Evolutionary conservation across 2,329 filamentous ascomycete species (phyloP).

Genomic region (Sarocladium strictum): DNA sequence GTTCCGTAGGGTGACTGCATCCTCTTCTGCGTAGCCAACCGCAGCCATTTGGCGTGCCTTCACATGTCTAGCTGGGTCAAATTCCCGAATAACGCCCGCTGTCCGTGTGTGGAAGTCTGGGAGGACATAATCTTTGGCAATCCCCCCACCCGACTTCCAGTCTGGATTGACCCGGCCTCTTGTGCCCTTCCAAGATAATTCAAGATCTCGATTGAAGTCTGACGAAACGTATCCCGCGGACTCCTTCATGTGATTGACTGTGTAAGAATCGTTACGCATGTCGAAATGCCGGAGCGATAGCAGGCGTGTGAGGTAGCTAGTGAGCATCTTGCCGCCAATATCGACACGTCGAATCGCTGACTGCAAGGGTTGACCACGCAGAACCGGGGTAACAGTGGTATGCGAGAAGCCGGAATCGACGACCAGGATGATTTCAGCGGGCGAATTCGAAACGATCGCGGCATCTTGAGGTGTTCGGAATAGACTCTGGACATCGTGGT

Average conservation of each 20-base stretch:
- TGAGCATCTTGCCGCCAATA: constrained; percentile 86
- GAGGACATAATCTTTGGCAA: constrained; percentile 87
- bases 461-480: constrained; percentile 55
- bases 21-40: constrained; percentile 46
- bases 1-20: constrained; percentile 80
- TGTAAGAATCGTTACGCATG: constrained; percentile 87
- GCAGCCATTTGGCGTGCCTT: constrained; percentile 38
- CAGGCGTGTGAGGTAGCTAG: constrained; percentile 85
- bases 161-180: constrained; percentile 48
- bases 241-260: constrained; percentile 96
- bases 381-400: constrained; percentile 82
- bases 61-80: constrained; percentile 62
- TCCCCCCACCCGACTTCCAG: constrained; percentile 46
- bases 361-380: constrained; percentile 75
- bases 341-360: constrained; percentile 78
- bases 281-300: constrained; percentile 90
- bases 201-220: constrained; percentile 72
- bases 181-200: constrained; percentile 77
- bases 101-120: constrained; percentile 64
- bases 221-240: constrained; percentile 74
- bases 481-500: constrained; percentile 67
- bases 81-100: constrained; percentile 68
- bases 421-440: constrained; percentile 77
- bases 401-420: constrained; percentile 92
- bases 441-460: constrained; percentile 35